These are phyloP conservation scores for Chalciporus piperatus DNA, from an alignment of 768 basidiomycete genomes.

Conservation along the genomic window DNA sequence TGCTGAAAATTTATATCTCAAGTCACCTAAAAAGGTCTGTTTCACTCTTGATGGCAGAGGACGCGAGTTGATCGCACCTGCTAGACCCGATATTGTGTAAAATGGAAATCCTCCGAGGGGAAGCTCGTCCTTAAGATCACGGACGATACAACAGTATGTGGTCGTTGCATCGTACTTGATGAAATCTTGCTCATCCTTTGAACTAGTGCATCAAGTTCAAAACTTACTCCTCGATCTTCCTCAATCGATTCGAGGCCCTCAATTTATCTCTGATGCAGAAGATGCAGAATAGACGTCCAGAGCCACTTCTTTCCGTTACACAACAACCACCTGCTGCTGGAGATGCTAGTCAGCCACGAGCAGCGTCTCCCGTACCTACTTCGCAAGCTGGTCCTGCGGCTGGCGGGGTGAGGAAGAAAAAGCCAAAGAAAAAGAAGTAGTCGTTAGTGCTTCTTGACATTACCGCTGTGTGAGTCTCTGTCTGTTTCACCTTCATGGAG, in stretches of 20 bases:
- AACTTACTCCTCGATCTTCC: conserved; percentile 89
- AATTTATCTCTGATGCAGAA: conserved; percentile 84
- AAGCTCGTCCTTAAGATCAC: conserved; percentile 93
- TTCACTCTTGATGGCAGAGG: background rate
- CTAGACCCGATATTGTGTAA: conserved; percentile 87
- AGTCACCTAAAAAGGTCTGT: conserved; percentile 73
- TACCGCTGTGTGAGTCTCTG: background rate
- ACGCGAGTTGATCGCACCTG: conserved; percentile 1
- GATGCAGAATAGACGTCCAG: conserved; percentile 67
- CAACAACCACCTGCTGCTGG: conserved; percentile 19
- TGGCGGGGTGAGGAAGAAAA: conserved; percentile 80
- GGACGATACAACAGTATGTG: conserved; percentile 79
- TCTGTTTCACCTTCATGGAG: background rate
- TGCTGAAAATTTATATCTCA: conserved; percentile 79
- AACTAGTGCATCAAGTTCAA: conserved; percentile 93
- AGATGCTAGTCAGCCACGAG: conserved; percentile 28
- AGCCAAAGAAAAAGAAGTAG: conserved; percentile 76
- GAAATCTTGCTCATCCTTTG: too few species aligned
- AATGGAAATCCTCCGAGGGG: conserved; percentile 85
- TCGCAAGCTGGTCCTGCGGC: conserved; percentile 36
- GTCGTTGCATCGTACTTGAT: background rate
- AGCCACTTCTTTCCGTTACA: conserved; percentile 25
- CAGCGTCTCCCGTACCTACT: conserved; percentile 33
- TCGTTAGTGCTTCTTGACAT: conserved; percentile 2
- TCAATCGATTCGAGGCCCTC: conserved; percentile 93